phyloP scores from a whole-genome alignment of 768 basidiomycete genomes.

The Cystobasidium tubakii region DNA sequence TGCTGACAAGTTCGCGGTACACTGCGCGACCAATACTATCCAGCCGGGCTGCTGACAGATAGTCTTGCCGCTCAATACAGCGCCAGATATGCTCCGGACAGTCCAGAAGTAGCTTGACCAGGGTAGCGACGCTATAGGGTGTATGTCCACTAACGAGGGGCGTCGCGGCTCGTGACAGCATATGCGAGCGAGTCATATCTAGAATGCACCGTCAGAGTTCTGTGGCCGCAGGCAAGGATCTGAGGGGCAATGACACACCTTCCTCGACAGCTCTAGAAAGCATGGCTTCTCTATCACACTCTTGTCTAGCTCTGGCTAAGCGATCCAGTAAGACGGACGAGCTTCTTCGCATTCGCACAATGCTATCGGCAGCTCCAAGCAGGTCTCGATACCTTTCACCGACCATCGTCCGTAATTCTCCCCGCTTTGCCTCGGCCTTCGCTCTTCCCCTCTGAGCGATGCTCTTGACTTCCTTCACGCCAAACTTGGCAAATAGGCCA shows the following conservation, averaged over 20 bases:
- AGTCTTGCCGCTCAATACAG: constrained; percentile 35
- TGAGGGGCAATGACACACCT: constrained; percentile 9
- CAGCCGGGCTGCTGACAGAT: constrained; percentile 43
- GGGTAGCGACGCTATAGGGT: constrained; percentile 40
- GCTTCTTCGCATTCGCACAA: constrained; percentile 45
- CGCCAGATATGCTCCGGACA: constrained; percentile 39
- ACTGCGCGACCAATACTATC: constrained; percentile 42
- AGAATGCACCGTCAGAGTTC: background rate
- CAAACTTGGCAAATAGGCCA: constrained; percentile 42
- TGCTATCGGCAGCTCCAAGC: constrained; percentile 45
- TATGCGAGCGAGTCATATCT: constrained; percentile 26
- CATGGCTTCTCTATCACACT: constrained; percentile 34
- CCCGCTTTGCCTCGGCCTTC: constrained; percentile 43
- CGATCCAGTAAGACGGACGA: constrained; percentile 24
- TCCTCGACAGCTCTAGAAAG: constrained; percentile 22
- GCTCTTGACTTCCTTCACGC: constrained; percentile 44
- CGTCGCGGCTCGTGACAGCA: constrained; percentile 25
- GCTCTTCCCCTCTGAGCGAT: constrained; percentile 43
- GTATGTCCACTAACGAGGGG: constrained; percentile 10
- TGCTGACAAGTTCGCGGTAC: constrained; percentile 41
- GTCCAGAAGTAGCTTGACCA: constrained; percentile 43
- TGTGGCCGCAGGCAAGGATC: background rate
- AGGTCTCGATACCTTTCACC: constrained; percentile 47
- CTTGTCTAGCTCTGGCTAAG: constrained; percentile 14
- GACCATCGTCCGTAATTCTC: constrained; percentile 46